A percentile compares a stretch with the other conserved stretches of the same genome.
phyloP scores from a whole-genome alignment of 768 basidiomycete species.

The Daedaleopsis sinensis region DNA sequence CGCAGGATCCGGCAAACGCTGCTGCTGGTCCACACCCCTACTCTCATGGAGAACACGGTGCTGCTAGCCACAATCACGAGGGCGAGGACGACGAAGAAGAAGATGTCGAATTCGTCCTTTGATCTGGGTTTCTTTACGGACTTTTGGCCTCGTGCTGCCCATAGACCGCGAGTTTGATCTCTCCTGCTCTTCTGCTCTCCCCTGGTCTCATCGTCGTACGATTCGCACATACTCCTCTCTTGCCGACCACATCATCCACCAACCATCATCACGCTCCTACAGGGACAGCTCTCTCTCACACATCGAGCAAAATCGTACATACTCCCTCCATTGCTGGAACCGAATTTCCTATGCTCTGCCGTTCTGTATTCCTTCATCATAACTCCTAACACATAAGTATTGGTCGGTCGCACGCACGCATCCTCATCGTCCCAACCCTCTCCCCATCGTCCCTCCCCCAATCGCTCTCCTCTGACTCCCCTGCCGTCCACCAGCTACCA shows the following conservation, averaged over 20 bases:
- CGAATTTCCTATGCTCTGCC: conserved; percentile 12
- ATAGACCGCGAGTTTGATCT: not conserved
- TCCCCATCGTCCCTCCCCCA: not conserved
- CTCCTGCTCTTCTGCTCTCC: not conserved
- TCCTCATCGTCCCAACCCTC: not conserved
- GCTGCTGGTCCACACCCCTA: not conserved
- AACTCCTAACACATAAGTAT: conserved; percentile 9
- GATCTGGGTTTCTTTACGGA: conserved; percentile 35
- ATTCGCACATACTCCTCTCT: not conserved
- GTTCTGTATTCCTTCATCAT: conserved; percentile 5
- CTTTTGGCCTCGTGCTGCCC: not conserved
- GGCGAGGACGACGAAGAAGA: conserved; percentile 72
- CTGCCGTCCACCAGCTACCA: not conserved
- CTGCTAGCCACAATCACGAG: conserved; percentile 30
- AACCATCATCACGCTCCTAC: no score
- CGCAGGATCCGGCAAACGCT: not conserved
- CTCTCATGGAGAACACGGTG: conserved; percentile 37
- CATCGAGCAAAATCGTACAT: conserved; percentile 3
- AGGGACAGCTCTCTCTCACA: not conserved
- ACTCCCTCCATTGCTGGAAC: conserved; percentile 10
- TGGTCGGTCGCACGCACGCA: conserved; percentile 6
- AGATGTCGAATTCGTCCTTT: conserved; percentile 73
- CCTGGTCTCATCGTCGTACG: not conserved
- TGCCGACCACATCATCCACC: not conserved
- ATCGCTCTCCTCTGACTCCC: not conserved